Evolutionary conservation across 257 asterid species (phyloP).

Genomic region (Solanum peruvianum): DNA sequence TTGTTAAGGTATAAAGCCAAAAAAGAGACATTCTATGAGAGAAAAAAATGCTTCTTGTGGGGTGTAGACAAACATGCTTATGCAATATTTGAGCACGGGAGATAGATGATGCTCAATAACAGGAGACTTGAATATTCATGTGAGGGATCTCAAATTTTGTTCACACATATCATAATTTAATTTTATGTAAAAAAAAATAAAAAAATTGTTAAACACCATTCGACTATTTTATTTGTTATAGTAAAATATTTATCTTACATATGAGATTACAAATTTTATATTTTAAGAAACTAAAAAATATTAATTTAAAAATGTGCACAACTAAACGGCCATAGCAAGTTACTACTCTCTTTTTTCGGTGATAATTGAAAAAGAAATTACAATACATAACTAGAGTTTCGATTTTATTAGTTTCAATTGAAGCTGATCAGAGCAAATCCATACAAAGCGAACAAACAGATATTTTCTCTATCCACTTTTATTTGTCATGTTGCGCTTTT

Average conservation of each 20-base stretch:
- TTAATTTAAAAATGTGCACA: neutral
- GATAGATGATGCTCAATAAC: neutral
- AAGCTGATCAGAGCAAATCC: neutral
- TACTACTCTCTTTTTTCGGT: neutral
- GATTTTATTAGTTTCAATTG: neutral
- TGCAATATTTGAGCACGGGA: conserved; percentile 1
- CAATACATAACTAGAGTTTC: too few species aligned
- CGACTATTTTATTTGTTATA: neutral
- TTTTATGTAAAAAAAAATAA: too few species aligned
- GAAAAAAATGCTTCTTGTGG: neutral
- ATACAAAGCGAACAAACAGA: neutral
- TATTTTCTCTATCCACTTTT: too few species aligned
- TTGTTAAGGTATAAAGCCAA: neutral
- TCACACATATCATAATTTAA: neutral
- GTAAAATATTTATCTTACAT: neutral
- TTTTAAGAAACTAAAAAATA: neutral
- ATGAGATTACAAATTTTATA: neutral
- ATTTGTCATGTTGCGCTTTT: too few species aligned
- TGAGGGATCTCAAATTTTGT: neutral
- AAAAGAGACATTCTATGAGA: neutral
- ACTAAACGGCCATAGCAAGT: neutral
- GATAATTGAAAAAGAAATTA: too few species aligned
- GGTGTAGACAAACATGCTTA: neutral
- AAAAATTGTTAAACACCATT: too few species aligned
- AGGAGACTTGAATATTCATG: neutral